Conservation (phyloP, 2,329 filamentous ascomycete species). For the Aspergillus ustus region DNA sequence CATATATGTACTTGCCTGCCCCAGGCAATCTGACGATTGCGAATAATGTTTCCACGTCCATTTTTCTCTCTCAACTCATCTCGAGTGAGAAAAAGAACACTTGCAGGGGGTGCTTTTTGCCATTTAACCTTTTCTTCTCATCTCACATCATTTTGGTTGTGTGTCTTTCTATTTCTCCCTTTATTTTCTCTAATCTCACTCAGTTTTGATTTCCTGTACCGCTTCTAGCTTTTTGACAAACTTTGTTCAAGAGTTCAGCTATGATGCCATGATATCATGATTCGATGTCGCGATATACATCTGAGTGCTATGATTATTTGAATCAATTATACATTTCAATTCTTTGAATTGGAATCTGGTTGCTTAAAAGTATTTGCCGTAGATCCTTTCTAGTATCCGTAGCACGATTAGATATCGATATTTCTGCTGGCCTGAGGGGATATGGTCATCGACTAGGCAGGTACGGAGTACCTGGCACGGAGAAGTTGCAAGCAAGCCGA, state of each 20-base stretch:
- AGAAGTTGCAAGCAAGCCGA: not conserved
- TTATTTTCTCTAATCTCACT: not conserved
- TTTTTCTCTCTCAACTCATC: slow-evolving; percentile 12
- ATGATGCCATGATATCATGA: slow-evolving; percentile 19
- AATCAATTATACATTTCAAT: slow-evolving; percentile 3
- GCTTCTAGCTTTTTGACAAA: slow-evolving; percentile 1
- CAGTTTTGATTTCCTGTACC: not conserved
- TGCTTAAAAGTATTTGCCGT: not conserved
- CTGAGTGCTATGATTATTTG: slow-evolving; percentile 15
- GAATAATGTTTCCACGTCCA: slow-evolving; percentile 19
- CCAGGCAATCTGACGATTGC: slow-evolving; percentile 12
- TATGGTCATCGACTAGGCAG: no score
- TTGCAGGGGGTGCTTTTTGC: slow-evolving; percentile 2
- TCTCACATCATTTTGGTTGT: slow-evolving; percentile 6
- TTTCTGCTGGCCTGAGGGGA: no score
- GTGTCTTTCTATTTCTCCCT: not conserved
- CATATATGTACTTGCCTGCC: not conserved
- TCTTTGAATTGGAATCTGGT: not conserved
- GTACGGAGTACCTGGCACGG: no score
- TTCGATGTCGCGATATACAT: slow-evolving; percentile 13
- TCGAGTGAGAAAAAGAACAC: slow-evolving; percentile 7
- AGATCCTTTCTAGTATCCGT: not conserved
- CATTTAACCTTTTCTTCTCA: slow-evolving; percentile 7
- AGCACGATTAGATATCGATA: not conserved
- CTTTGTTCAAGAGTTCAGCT: slow-evolving; percentile 6